Conservation (phyloP, 2,329 filamentous ascomycete genomes). For the Fusarium subtropicale region DNA sequence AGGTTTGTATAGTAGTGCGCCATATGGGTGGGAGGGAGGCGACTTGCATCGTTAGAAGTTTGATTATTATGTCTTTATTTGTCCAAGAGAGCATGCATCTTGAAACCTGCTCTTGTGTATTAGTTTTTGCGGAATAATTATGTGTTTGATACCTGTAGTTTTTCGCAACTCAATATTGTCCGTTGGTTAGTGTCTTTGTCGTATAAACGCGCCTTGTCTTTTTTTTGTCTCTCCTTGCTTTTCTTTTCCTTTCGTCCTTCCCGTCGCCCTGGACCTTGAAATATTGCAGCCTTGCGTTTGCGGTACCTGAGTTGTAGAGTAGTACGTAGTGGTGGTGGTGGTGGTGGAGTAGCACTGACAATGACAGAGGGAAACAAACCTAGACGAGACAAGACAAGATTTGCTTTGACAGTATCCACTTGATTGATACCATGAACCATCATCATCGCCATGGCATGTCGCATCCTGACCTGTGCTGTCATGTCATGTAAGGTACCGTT, state of each 20-base stretch:
- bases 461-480: constrained; percentile 3
- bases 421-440: constrained; percentile 22
- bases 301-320: neutral
- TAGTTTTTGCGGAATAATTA: constrained; percentile 4
- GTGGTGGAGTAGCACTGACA: neutral
- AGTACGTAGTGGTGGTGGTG: neutral
- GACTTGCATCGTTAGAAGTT: constrained; percentile 1
- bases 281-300: constrained; percentile 13
- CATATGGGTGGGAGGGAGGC: neutral
- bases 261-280: constrained; percentile 6
- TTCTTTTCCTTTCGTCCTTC: neutral
- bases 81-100: constrained; percentile 3
- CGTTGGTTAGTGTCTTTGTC: neutral
- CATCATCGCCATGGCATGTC: constrained; percentile 1
- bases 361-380: constrained; percentile 16
- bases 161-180: neutral
- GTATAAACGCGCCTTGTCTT: constrained; percentile 21
- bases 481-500: neutral
- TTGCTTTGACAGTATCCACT: constrained; percentile 26
- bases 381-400: constrained; percentile 11
- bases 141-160: neutral
- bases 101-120: neutral
- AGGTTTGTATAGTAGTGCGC: constrained; percentile 1
- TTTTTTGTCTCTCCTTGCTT: neutral
- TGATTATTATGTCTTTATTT: neutral